Conservation (phyloP, 2,329 filamentous ascomycete genomes). For the Aspergillus costaricaensis region DNA sequence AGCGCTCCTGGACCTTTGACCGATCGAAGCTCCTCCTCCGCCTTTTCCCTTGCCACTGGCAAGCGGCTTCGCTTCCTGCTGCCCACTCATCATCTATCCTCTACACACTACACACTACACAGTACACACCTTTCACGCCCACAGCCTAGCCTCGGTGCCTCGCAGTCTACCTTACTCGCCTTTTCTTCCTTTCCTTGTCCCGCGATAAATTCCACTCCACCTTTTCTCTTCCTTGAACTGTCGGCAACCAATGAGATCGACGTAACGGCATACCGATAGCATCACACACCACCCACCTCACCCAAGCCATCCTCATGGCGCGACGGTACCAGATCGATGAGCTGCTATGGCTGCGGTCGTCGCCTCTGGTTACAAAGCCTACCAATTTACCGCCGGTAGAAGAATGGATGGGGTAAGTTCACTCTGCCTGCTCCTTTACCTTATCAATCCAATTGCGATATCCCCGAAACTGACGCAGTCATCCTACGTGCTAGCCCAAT, state of each 20-base stretch:
- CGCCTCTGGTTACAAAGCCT: conserved; percentile 81
- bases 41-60: conserved; percentile 19
- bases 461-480: conserved; percentile 24
- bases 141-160: background rate
- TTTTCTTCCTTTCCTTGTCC: conserved; percentile 2
- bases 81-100: conserved; percentile 4
- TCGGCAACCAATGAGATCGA: conserved; percentile 32
- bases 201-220: conserved; percentile 5
- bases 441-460: conserved; percentile 6
- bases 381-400: conserved; percentile 76
- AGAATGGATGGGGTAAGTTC: conserved; percentile 90
- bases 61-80: conserved; percentile 14
- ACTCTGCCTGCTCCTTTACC: conserved; percentile 10
- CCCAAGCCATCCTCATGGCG: conserved; percentile 39
- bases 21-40: conserved; percentile 18
- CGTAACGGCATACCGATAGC: conserved; percentile 24
- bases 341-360: conserved; percentile 73
- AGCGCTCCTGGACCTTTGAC: conserved; percentile 12
- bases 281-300: conserved; percentile 14
- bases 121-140: background rate
- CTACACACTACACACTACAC: background rate
- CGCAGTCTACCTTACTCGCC: conserved; percentile 3
- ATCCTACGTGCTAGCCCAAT: conserved; percentile 36
- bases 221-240: conserved; percentile 10
- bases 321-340: conserved; percentile 73